Base-by-base conservation (phyloP, 768 basidiomycete species). In the Grammothele lineata region DNA sequence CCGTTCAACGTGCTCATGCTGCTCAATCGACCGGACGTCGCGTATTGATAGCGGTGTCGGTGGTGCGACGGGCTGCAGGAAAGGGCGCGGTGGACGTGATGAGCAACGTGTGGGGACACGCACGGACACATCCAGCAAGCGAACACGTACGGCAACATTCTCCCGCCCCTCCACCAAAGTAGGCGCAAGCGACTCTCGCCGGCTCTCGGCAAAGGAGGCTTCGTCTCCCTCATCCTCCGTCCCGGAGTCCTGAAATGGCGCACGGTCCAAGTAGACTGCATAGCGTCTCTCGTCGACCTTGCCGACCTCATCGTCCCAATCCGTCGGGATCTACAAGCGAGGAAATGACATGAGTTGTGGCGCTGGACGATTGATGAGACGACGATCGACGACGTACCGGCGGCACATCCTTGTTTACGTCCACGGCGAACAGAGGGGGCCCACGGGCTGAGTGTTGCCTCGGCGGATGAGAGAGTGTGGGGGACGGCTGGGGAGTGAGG, bases 401-500 rank as follows among this genome's bases (percentile, higher is more conserved):
- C 5, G 63, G 60, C 40, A 54, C 25, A 12, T 59, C 57, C 40
- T 57, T 56, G 45, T 53, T 45, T 18, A 54, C 21, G 37, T 30
- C 27, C 8, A 14, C 27, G 27, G 14, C 27, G 14, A 14, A 7
- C 14, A 14, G 14, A 7, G 27, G 27, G 27, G 27, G 27, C 27
- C 27, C n/a, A n/a, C n/a, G 30, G 30, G 30, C 8, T 9, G 30
- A 8, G 15, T 32, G 9, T 36, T 36, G 35, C 17, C 47, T 36
- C 21, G 47, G 34, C 14, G 44, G 45, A 18, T 32, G 36, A 4
- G 19, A 63, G 60, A 8, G 62, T 63, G 25, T 24, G 27, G 74
- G 65, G 39, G 80, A 77, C 5, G 83, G 79, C 11, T 84, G 83
- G 26, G 84, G 84, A 36, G 83, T 70, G 64, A 78, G 85, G 43